phyloP scores from a whole-genome alignment of 2,329 filamentous ascomycete genomes.

The Phyllosticta ampelicida region DNA sequence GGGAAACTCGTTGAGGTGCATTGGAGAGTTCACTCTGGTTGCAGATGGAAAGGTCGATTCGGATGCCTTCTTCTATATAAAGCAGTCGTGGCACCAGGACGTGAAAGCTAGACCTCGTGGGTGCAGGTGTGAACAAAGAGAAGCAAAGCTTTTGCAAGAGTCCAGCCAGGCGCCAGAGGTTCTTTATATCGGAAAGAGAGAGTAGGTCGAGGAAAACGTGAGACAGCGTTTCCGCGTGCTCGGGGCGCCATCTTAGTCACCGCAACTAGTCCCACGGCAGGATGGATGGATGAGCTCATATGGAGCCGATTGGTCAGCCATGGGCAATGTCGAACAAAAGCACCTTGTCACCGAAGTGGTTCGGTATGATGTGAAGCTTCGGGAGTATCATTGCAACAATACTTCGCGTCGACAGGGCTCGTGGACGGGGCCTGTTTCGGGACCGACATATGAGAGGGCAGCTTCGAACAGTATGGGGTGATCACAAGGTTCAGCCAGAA shows the following conservation, averaged over 20 bases:
- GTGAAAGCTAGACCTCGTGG: background rate
- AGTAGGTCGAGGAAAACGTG: background rate
- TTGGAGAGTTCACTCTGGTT: slow-evolving; percentile 17
- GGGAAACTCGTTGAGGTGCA: slow-evolving; percentile 41
- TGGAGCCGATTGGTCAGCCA: background rate
- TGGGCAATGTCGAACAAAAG: background rate
- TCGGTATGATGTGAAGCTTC: background rate
- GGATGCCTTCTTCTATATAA: background rate
- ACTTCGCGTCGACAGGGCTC: background rate
- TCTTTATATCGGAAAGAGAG: slow-evolving; percentile 6
- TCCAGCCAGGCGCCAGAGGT: slow-evolving; percentile 1
- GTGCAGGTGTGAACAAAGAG: slow-evolving; percentile 4
- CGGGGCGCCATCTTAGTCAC: background rate
- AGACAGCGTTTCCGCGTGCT: background rate
- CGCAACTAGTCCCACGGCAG: background rate
- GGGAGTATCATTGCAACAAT: background rate
- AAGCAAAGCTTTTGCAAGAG: background rate
- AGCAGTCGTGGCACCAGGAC: background rate
- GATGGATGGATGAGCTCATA: background rate
- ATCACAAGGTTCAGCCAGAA: slow-evolving; percentile 7
- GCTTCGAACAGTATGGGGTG: background rate
- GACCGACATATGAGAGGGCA: background rate
- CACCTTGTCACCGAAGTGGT: slow-evolving; percentile 1
- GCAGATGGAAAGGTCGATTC: background rate
- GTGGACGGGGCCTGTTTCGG: background rate